These are phyloP conservation scores for Oenanthe javanica DNA, from an alignment of 140 eudicot genomes.

Conservation along the genomic window DNA sequence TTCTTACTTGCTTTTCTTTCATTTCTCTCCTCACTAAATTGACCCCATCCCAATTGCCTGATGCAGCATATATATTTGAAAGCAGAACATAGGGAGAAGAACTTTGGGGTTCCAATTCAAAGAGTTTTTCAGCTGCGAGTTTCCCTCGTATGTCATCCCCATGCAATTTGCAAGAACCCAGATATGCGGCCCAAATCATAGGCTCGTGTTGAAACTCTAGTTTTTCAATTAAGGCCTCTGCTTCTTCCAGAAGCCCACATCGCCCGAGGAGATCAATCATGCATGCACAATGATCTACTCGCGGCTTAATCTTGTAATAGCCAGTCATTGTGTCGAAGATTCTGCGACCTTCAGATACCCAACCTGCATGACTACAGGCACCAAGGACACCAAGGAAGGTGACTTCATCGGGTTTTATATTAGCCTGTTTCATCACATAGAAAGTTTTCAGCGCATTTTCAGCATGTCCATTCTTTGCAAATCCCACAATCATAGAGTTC, in stretches of 20 bases:
- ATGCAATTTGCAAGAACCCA: slow-evolving; percentile 76
- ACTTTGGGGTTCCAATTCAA: slow-evolving; percentile 59
- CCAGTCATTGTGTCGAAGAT: slow-evolving; percentile 50
- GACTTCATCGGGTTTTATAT: slow-evolving; percentile 70
- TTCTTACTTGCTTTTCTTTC: slow-evolving; percentile 58
- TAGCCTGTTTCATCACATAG: slow-evolving; percentile 47
- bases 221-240: slow-evolving; percentile 57
- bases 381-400: slow-evolving; percentile 86
- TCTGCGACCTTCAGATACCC: slow-evolving; percentile 62
- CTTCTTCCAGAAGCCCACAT: slow-evolving; percentile 82
- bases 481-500: slow-evolving; percentile 95
- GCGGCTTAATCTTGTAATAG: slow-evolving; percentile 45
- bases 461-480: slow-evolving; percentile 74
- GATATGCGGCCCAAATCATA: slow-evolving; percentile 81
- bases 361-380: slow-evolving; percentile 91
- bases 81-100: slow-evolving; percentile 78
- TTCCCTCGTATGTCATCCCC: slow-evolving; percentile 80
- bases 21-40: slow-evolving; percentile 59
- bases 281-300: slow-evolving; percentile 80
- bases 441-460: slow-evolving; percentile 53
- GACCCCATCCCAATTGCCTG: slow-evolving; percentile 76
- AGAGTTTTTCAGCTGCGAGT: slow-evolving; percentile 66
- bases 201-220: slow-evolving; percentile 57
- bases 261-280: slow-evolving; percentile 92
- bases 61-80: slow-evolving; percentile 78